Conservation (phyloP, 305 asterid species). For the Plantago coronopus region DNA sequence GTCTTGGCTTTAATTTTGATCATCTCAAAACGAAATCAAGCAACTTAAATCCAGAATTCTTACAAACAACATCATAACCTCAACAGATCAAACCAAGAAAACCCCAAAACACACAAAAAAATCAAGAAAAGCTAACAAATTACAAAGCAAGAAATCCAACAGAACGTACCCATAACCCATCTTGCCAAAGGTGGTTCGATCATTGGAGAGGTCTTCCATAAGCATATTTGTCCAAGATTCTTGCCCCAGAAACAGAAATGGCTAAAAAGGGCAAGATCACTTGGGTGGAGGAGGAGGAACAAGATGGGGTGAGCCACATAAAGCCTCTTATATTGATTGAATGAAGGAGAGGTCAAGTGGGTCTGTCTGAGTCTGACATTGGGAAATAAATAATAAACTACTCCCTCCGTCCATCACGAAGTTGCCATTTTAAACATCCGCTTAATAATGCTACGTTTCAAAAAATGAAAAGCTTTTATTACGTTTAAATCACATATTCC, state of each 20-base stretch:
- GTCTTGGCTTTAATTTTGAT: background rate
- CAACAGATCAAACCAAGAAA: conserved; percentile 8
- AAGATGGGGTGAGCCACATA: background rate
- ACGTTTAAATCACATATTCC: no score
- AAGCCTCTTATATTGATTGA: conserved; percentile 21
- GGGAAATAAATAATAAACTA: conserved; percentile 9
- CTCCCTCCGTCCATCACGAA: no score
- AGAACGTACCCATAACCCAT: conserved; percentile 85
- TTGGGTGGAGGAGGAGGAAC: background rate
- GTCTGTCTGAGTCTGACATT: conserved; percentile 19
- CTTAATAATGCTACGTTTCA: no score
- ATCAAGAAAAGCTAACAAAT: background rate
- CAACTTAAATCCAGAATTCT: background rate
- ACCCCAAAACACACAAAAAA: conserved; percentile 1
- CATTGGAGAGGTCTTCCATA: conserved; percentile 68
- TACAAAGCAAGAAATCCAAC: background rate
- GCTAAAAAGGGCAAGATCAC: background rate
- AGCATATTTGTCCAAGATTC: conserved; percentile 25
- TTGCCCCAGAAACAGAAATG: conserved; percentile 5
- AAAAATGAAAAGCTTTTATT: no score
- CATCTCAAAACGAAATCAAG: background rate
- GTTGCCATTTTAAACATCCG: no score
- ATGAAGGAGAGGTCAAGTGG: conserved; percentile 32
- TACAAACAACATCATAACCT: background rate
- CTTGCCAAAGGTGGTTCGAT: conserved; percentile 90